These are phyloP conservation scores for Pseudocercospora eumusae DNA, from an alignment of 2,329 filamentous ascomycete species.

Conservation along the genomic window DNA sequence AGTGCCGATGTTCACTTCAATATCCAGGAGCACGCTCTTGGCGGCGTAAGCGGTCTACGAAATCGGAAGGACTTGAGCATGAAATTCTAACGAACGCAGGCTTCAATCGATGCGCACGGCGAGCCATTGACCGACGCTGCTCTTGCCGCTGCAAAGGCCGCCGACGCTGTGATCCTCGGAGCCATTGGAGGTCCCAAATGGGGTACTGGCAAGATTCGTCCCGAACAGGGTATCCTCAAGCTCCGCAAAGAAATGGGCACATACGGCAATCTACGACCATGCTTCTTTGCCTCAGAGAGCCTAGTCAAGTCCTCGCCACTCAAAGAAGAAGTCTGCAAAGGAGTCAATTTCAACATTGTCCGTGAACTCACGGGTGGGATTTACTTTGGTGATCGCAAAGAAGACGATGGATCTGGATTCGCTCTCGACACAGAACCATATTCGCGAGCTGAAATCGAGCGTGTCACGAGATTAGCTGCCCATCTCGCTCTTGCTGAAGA, in stretches of 20 bases:
- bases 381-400: conserved; percentile 89
- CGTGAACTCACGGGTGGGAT: conserved; percentile 90
- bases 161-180: conserved; percentile 87
- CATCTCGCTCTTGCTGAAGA: conserved; percentile 75
- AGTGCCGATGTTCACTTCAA: conserved; percentile 78
- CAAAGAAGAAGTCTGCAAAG: conserved; percentile 79
- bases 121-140: conserved; percentile 79
- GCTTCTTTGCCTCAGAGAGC: conserved; percentile 87
- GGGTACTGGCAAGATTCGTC: conserved; percentile 83
- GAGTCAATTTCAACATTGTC: conserved; percentile 88
- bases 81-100: conserved; percentile 52
- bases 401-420: conserved; percentile 71
- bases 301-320: conserved; percentile 84
- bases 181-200: conserved; percentile 97
- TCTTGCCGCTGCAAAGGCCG: conserved; percentile 76
- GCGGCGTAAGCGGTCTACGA: conserved; percentile 68
- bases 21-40: conserved; percentile 84
- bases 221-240: conserved; percentile 86
- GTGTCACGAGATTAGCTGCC: conserved; percentile 78
- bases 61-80: conserved; percentile 7
- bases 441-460: conserved; percentile 80
- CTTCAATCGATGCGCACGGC: conserved; percentile 82
- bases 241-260: conserved; percentile 92
- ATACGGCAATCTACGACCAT: conserved; percentile 93
- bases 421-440: conserved; percentile 88